These are phyloP conservation scores for Phaeosphaeriaceae sp. DNA, from an alignment of 2,329 filamentous ascomycete species.

Conservation along the genomic window DNA sequence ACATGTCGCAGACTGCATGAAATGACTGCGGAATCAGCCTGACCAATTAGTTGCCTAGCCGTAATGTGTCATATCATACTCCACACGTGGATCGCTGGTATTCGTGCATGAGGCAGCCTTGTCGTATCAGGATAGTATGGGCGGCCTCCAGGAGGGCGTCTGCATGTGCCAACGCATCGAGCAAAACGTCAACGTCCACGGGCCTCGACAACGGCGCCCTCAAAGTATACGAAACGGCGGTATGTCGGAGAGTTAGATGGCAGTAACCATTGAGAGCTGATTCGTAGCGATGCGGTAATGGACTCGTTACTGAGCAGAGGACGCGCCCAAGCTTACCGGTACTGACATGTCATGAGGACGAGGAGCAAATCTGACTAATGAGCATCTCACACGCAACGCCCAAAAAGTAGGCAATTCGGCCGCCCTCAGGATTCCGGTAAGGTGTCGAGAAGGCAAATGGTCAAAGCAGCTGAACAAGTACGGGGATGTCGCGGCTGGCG, in stretches of 20 bases:
- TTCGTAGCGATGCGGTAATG: not conserved
- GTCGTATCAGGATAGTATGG: not conserved
- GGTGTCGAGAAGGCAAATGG: not conserved
- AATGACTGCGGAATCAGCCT: conserved; percentile 7
- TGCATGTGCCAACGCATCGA: not conserved
- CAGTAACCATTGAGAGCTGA: not conserved
- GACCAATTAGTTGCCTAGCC: conserved; percentile 1
- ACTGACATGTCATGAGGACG: not conserved
- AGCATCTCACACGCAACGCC: not conserved
- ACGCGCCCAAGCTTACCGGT: not conserved
- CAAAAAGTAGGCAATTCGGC: not conserved
- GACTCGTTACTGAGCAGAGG: not conserved
- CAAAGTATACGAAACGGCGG: not conserved
- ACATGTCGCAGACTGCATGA: not conserved
- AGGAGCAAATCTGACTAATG: not conserved
- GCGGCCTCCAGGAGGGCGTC: conserved; percentile 1
- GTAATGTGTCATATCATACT: not conserved
- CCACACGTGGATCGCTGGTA: conserved; percentile 2
- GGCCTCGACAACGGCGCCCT: not conserved
- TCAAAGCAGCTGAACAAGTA: not conserved
- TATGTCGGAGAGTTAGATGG: not conserved
- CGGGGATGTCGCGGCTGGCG: not conserved
- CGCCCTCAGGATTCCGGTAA: not conserved
- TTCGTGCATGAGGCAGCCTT: not conserved
- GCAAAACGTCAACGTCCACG: not conserved